These are phyloP conservation scores for Lipomyces lipofer DNA, from an alignment of 805 yeast species.

Conservation along the genomic window DNA sequence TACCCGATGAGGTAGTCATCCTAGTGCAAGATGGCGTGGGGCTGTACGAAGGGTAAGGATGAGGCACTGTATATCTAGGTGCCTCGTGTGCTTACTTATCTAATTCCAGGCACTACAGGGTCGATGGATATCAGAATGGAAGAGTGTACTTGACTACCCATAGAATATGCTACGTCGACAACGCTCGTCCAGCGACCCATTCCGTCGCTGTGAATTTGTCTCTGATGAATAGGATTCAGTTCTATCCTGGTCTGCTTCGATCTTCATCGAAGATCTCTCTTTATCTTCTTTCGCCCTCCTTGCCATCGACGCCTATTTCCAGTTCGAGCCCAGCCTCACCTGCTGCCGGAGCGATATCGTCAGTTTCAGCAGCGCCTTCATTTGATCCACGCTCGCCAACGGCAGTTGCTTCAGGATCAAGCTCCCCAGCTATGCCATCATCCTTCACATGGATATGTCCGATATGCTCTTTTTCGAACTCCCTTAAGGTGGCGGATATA, in stretches of 20 bases:
- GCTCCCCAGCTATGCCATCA: conserved; percentile 8
- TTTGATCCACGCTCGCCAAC: background rate
- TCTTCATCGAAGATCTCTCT: conserved; percentile 76
- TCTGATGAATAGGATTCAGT: conserved; percentile 40
- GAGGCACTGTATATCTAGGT: background rate
- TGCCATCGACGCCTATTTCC: background rate
- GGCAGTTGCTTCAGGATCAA: conserved; percentile 5
- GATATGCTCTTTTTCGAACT: conserved; percentile 78
- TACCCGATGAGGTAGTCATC: conserved; percentile 51
- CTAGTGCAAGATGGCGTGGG: conserved; percentile 62
- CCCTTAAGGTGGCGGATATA: conserved; percentile 39
- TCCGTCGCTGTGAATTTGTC: conserved; percentile 53
- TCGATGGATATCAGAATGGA: conserved; percentile 66
- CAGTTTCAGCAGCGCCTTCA: background rate
- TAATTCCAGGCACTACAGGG: conserved; percentile 53
- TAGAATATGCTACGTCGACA: conserved; percentile 72
- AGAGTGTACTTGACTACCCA: conserved; percentile 72
- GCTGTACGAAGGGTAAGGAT: conserved; percentile 60
- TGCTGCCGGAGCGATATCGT: background rate
- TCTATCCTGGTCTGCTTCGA: conserved; percentile 56
- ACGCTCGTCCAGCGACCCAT: conserved; percentile 42
- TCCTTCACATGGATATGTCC: conserved; percentile 72
- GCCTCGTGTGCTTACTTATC: background rate
- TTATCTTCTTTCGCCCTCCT: background rate
- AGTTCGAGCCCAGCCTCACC: conserved; percentile 3